Conservation (phyloP, 1,139 yeast species). For the Geotrichum histeridarum region DNA sequence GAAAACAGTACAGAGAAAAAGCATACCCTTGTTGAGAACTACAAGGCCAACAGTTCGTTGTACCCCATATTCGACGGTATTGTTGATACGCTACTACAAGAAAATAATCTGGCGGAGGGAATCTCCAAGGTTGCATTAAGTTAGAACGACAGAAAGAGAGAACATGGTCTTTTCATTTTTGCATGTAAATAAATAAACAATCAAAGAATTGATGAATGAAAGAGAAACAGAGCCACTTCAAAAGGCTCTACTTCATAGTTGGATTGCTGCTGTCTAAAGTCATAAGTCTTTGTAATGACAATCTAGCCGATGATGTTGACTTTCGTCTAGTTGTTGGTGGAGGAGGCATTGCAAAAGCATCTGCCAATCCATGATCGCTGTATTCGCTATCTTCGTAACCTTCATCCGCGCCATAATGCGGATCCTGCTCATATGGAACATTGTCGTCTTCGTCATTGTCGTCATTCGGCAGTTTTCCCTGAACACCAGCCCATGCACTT, state of each 20-base stretch:
- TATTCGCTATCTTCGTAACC: not conserved
- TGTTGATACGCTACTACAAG: constrained; percentile 37
- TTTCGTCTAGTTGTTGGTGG: constrained; percentile 1
- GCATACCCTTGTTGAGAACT: constrained; percentile 36
- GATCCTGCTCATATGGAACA: too few species aligned
- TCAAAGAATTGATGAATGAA: not conserved
- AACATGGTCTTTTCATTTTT: too few species aligned
- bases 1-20: constrained; percentile 8
- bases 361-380: constrained; percentile 5
- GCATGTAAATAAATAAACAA: not conserved
- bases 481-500: constrained; percentile 12
- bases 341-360: not conserved
- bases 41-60: constrained; percentile 38
- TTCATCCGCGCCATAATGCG: not conserved
- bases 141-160: not conserved
- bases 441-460: not conserved
- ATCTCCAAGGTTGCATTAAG: not conserved
- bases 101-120: constrained; percentile 1
- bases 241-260: not conserved
- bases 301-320: constrained; percentile 12
- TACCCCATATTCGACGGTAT: constrained; percentile 48
- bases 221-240: not conserved
- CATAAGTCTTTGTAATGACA: constrained; percentile 15
- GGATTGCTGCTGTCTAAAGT: not conserved
- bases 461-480: not conserved